Evolutionary conservation across 2,329 filamentous ascomycete genomes (phyloP).

Genomic region (Epichloe festucae): DNA sequence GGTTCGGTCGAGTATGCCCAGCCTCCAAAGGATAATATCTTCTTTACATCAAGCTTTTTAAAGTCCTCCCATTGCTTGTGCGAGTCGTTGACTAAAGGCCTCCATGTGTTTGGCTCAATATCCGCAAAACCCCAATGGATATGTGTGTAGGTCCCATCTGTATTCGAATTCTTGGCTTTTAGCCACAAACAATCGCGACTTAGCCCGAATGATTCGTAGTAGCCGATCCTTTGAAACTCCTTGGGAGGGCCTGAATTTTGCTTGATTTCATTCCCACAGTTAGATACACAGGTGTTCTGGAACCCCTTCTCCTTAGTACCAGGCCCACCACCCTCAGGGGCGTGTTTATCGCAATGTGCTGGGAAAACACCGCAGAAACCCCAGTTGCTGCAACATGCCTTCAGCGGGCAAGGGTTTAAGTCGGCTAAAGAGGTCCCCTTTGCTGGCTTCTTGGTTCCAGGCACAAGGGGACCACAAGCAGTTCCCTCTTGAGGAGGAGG

Average conservation of each 20-base stretch:
- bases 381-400: constrained; percentile 6
- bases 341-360: constrained; percentile 1
- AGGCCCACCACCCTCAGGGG: neutral
- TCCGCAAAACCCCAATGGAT: constrained; percentile 18
- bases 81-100: neutral
- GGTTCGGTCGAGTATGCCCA: constrained; percentile 15
- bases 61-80: neutral
- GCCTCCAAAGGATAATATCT: constrained; percentile 17
- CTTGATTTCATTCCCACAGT: constrained; percentile 13
- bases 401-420: constrained; percentile 18
- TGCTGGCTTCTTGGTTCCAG: constrained; percentile 11
- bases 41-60: constrained; percentile 12
- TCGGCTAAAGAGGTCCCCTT: constrained; percentile 7
- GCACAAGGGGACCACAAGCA: constrained; percentile 12
- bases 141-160: constrained; percentile 8
- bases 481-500: constrained; percentile 10
- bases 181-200: constrained; percentile 6
- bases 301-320: constrained; percentile 8
- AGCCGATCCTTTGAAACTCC: constrained; percentile 10
- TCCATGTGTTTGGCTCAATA: constrained; percentile 2
- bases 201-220: constrained; percentile 10
- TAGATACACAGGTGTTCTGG: constrained; percentile 13
- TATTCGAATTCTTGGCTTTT: neutral
- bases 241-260: neutral
- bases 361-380: constrained; percentile 3